Base-by-base conservation (phyloP, 768 basidiomycete genomes). In the Trametes cinnabarina region DNA sequence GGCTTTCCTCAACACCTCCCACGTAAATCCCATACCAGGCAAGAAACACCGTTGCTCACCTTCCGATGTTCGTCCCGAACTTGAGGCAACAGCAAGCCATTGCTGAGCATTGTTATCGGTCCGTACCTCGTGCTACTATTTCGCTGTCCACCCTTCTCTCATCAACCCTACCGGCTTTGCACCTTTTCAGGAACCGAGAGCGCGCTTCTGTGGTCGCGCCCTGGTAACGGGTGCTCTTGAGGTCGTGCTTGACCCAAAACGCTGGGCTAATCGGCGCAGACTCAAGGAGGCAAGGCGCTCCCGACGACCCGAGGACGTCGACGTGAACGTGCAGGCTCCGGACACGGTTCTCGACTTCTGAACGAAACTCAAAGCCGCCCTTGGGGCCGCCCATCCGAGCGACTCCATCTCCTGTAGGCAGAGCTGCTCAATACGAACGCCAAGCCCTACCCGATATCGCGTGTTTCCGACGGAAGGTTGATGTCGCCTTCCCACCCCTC, bases 321-420 rank as follows among this genome's bases (percentile, higher is more conserved):
- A 55, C 14, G 25, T 15, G 11, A 47, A 40, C 34, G 32, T 55
- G 47, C 46, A 47, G 46, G 41, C 54, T 48, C 54, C 54, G 44
- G 54, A 34, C 54, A 30, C 43, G 40, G 46, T 55, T 55, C 46
- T 47, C n/a, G 26, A 19, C 54, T 55, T 55, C 22, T 39, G 35
- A 4, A 8, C 19, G 44, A 20, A 23, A 19, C 30, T 20, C 23
- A 55, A 47, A 37, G 57, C 58, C 51, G 51, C 47, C 47, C 23
- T 39, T 43, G 54, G 58, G 58, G 34, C 58, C 51, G 51, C 52
- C 26, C 37, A 20, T 55, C 47, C 50, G 53, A 60, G 59, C 59
- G 59, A 60, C 59, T 60, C 59, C 59, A 44, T 25, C 4, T 12
- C 4, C 23, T 20, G 42, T 41, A 44, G 12, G 20, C 43, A 28